Conservation (phyloP, 2,329 filamentous ascomycete species). For the Periconia sp. region DNA sequence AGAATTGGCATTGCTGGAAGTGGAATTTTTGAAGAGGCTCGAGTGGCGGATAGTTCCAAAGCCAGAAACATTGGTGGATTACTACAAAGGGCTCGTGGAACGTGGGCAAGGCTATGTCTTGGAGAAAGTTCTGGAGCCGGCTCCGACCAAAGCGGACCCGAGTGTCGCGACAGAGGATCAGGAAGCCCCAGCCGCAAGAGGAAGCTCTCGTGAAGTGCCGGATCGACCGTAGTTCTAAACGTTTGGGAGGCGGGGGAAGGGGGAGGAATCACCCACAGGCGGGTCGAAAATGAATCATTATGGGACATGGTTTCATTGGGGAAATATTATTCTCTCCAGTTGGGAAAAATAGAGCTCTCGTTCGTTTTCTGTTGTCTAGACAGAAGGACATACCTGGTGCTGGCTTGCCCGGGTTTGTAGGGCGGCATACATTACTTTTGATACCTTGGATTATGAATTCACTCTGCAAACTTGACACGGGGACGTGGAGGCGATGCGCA, state of each 20-base stretch:
- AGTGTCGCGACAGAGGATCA: slow-evolving; percentile 10
- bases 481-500: no score
- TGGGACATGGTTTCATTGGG: no score
- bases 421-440: background rate
- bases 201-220: slow-evolving; percentile 22
- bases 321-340: no score
- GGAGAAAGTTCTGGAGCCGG: slow-evolving; percentile 28
- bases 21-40: slow-evolving; percentile 89
- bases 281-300: no score
- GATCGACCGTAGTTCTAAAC: slow-evolving; percentile 11
- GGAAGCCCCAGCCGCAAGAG: slow-evolving; percentile 23
- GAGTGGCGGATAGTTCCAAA: slow-evolving; percentile 98
- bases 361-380: no score
- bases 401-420: slow-evolving; percentile 9
- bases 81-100: slow-evolving; percentile 84
- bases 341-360: no score
- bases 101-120: slow-evolving; percentile 62
- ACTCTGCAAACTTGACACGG: background rate
- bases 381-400: no score
- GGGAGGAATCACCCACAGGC: no score
- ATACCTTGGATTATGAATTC: background rate
- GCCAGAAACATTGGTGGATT: slow-evolving; percentile 88
- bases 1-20: slow-evolving; percentile 85
- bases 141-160: slow-evolving; percentile 1
- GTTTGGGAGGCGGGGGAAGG: no score